Conservation (phyloP, 2,329 filamentous ascomycete species). For the Aspergillus aculeatus region DNA sequence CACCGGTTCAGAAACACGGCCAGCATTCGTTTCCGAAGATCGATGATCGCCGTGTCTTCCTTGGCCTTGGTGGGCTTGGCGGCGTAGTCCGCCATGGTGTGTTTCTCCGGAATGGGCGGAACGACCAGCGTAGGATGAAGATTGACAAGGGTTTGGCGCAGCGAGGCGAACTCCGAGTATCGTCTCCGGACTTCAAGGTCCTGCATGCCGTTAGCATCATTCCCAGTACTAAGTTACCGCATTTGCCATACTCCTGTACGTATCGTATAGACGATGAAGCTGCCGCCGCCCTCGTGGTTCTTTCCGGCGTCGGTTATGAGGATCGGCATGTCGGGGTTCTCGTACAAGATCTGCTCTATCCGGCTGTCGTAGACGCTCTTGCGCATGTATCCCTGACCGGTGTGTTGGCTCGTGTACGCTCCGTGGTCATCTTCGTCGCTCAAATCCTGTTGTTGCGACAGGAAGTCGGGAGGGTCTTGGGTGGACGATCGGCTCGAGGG, state of each 20-base stretch:
- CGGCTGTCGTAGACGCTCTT: conserved; percentile 90
- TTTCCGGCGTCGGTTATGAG: conserved; percentile 94
- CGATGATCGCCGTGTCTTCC: conserved; percentile 95
- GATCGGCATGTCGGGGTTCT: conserved; percentile 86
- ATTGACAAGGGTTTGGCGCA: conserved; percentile 82
- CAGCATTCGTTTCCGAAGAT: conserved; percentile 93
- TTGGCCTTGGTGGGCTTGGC: conserved; percentile 97
- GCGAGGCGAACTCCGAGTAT: conserved; percentile 93
- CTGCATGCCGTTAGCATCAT: conserved; percentile 47
- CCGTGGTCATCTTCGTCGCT: conserved; percentile 61
- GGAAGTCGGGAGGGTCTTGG: conserved; percentile 61
- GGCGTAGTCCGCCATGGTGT: conserved; percentile 97
- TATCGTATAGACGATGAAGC: conserved; percentile 97
- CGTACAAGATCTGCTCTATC: conserved; percentile 95
- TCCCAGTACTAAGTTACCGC: neutral
- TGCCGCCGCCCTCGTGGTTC: conserved; percentile 84
- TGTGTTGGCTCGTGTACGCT: conserved; percentile 50
- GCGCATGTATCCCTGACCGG: conserved; percentile 50
- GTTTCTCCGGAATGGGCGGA: conserved; percentile 96
- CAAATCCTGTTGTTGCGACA: conserved; percentile 53
- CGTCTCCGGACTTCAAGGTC: conserved; percentile 91
- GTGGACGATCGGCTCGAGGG: conserved; percentile 71
- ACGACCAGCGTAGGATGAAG: conserved; percentile 94
- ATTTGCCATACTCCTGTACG: conserved; percentile 71
- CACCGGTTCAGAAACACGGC: conserved; percentile 94